Evolutionary conservation across 1,284 basidiomycete species (phyloP).

Genomic region (Puccinia novopanici): DNA sequence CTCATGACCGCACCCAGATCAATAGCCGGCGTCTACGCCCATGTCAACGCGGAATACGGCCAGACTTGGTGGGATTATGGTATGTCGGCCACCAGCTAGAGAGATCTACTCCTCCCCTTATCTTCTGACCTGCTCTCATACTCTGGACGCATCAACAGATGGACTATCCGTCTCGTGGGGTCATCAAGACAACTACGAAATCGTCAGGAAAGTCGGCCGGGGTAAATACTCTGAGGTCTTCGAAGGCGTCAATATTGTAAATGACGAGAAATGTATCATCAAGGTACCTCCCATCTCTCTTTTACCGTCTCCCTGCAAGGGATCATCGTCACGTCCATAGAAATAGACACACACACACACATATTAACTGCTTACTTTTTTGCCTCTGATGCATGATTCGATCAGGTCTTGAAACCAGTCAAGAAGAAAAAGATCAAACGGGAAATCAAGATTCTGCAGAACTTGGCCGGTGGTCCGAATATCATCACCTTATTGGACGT

Average conservation of each 20-base stretch:
- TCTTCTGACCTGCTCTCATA: not conserved
- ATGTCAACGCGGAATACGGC: slow-evolving; percentile 66
- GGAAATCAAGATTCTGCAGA: slow-evolving; percentile 98
- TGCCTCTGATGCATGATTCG: not conserved
- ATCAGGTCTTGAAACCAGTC: slow-evolving; percentile 84
- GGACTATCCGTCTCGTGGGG: slow-evolving; percentile 53
- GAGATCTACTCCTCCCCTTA: slow-evolving; percentile 27
- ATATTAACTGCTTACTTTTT: not conserved
- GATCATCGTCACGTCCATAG: no score
- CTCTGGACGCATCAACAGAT: not conserved
- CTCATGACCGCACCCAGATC: slow-evolving; percentile 52
- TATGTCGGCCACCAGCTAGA: slow-evolving; percentile 55
- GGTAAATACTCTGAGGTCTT: slow-evolving; percentile 99
- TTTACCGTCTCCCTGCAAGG: not conserved
- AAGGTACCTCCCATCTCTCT: slow-evolving; percentile 62
- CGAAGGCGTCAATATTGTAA: slow-evolving; percentile 90
- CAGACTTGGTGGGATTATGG: slow-evolving; percentile 68
- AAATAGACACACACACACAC: no score
- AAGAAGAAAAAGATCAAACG: slow-evolving; percentile 99
- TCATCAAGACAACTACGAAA: slow-evolving; percentile 95
- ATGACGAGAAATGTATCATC: slow-evolving; percentile 94
- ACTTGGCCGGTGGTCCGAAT: slow-evolving; percentile 91
- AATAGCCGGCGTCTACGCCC: slow-evolving; percentile 64
- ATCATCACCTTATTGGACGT: slow-evolving; percentile 84
- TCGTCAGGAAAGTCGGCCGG: slow-evolving; percentile 91